These are phyloP conservation scores for Boletus patriciae DNA, from an alignment of 768 basidiomycete genomes.

Conservation along the genomic window DNA sequence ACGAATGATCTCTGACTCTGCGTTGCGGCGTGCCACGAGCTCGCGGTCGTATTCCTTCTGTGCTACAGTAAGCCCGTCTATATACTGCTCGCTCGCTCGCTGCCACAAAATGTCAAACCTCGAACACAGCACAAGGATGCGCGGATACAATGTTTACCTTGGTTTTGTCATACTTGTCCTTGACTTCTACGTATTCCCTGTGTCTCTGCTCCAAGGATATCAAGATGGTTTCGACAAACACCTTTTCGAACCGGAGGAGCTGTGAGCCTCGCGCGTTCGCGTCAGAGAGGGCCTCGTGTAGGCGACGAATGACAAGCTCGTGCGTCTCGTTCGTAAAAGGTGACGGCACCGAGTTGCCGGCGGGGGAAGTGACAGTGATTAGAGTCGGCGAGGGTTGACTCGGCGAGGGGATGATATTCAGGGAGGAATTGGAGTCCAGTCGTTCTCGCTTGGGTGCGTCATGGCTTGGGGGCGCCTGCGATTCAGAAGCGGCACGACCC, in stretches of 20 bases:
- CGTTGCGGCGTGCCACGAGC: conserved; percentile 81
- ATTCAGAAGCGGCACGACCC: conserved; percentile 36
- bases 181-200: conserved; percentile 61
- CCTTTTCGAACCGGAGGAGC: conserved; percentile 70
- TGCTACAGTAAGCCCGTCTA: conserved; percentile 89
- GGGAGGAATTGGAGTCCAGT: conserved; percentile 27
- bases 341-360: conserved; percentile 27
- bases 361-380: conserved; percentile 49
- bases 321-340: conserved; percentile 35
- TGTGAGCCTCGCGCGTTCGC: conserved; percentile 58
- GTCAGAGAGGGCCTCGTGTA: conserved; percentile 62
- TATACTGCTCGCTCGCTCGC: conserved; percentile 90
- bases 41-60: conserved; percentile 95
- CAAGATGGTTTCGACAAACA: conserved; percentile 69
- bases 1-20: conserved; percentile 88
- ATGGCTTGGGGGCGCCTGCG: conserved; percentile 19
- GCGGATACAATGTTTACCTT: conserved; percentile 58
- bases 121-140: neutral
- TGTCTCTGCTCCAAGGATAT: conserved; percentile 63
- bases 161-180: conserved; percentile 77
- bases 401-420: conserved; percentile 11
- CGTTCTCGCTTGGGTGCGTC: conserved; percentile 18
- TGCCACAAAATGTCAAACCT: conserved; percentile 33
- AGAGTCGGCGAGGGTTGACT: conserved; percentile 26
- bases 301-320: conserved; percentile 47